These are phyloP conservation scores for Silybum marianum DNA, from an alignment of 129 eudicot species.

Conservation along the genomic window DNA sequence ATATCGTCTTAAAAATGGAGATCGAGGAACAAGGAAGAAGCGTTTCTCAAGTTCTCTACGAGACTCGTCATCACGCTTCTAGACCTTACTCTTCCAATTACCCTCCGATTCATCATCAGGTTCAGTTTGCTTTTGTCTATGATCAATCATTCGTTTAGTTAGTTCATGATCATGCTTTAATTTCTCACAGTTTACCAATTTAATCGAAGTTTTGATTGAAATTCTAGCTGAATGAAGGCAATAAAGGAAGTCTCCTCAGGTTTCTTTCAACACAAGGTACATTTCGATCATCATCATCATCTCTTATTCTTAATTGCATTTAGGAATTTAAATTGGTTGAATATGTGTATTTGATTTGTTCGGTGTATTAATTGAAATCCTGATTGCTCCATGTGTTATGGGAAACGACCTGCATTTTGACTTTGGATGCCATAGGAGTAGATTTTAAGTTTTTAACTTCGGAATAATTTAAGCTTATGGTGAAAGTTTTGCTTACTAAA, in stretches of 20 bases:
- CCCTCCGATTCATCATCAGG: constrained; percentile 69
- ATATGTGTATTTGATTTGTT: background rate
- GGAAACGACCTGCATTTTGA: constrained; percentile 3
- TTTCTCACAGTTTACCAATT: background rate
- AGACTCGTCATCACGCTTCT: constrained; percentile 74
- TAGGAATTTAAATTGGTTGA: constrained; percentile 1
- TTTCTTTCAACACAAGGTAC: constrained; percentile 64
- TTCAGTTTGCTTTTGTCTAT: background rate
- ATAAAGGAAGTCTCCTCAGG: constrained; percentile 45
- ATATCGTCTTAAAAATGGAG: constrained; percentile 20
- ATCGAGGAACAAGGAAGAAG: constrained; percentile 23
- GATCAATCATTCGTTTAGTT: background rate
- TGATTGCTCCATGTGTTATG: background rate
- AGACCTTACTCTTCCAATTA: constrained; percentile 62
- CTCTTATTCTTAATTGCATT: background rate
- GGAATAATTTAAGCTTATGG: background rate
- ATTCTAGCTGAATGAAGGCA: constrained; percentile 50
- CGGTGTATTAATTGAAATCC: background rate
- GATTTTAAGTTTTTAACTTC: background rate
- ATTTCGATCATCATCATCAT: constrained; percentile 8
- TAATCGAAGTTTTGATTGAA: constrained; percentile 15
- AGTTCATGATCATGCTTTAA: constrained; percentile 7
- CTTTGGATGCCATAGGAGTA: constrained; percentile 7
- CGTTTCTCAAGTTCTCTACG: constrained; percentile 52
- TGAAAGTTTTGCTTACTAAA: background rate